phyloP scores from a whole-genome alignment of 2,329 filamentous ascomycete species.

The Fusarium sp. region DNA sequence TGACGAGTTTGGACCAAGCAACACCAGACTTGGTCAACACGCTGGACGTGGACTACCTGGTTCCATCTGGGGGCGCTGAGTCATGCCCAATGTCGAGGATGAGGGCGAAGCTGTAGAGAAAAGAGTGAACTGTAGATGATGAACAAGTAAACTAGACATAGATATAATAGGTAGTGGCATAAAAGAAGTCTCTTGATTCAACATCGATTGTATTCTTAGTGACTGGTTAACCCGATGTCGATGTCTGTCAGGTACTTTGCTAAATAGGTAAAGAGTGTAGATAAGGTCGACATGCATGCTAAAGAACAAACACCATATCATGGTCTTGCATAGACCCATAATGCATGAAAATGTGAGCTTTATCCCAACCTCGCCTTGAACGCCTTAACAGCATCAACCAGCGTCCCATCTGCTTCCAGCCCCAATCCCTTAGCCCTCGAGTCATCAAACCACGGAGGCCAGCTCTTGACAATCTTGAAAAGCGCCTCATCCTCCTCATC shows the following conservation, averaged over 20 bases:
- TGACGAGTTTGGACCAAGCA: conserved; percentile 46
- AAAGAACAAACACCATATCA: background rate
- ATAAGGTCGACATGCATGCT: background rate
- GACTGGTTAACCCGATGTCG: background rate
- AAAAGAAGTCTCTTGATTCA: background rate
- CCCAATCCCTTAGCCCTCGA: conserved; percentile 65
- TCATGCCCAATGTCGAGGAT: conserved; percentile 6
- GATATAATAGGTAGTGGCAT: background rate
- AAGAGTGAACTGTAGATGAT: background rate
- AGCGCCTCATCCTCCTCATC: conserved; percentile 59
- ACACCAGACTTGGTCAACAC: conserved; percentile 47
- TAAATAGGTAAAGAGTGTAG: background rate
- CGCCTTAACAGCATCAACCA: conserved; percentile 49
- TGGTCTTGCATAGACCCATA: background rate
- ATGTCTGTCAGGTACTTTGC: background rate
- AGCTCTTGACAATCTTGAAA: conserved; percentile 64
- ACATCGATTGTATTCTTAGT: background rate
- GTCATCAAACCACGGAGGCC: conserved; percentile 65
- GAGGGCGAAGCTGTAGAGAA: conserved; percentile 27
- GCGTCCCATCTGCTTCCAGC: conserved; percentile 57
- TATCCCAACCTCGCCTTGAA: conserved; percentile 35
- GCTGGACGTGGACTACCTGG: conserved; percentile 47
- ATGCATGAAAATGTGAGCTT: background rate
- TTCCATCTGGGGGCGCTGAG: conserved; percentile 34
- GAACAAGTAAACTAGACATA: background rate